Base-by-base conservation (phyloP, 164 flowering plant species). In the Sextonia rubra region DNA sequence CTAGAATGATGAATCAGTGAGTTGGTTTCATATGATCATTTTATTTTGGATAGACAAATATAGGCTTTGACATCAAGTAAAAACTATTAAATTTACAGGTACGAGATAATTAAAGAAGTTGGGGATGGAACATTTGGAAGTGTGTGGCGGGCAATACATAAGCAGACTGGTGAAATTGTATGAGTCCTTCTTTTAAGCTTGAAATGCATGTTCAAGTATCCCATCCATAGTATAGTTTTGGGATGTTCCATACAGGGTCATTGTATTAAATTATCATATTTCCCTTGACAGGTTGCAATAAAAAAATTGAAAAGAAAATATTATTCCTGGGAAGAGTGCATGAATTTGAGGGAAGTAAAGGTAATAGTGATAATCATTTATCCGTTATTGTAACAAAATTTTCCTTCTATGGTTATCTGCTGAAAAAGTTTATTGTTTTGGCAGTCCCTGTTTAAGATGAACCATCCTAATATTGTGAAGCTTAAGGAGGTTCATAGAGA, bases 101-200 rank as follows among this genome's bases (percentile, higher is more conserved):
- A 88, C 81, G 91, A 83, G 80, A 81, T 96, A 69, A 93, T 96
- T 64, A 93, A 91, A 83, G 99, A 91, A 83, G 99, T 93, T 82
- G 99, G 99, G 71, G 90, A 91, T 85, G 99, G 99, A 48, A 96
- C 97, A 3, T 96, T 93, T 87, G 99, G 98, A 60, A 87, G 82
- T 83, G 99, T 93, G 18, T 96, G 97, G 97, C 86, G 95, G 63
- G 99, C 98, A 72, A 82, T 93, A 64, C 86, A 89, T 86, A 89
- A 87, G 83, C 92, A 84, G 80, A 80, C 91, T 81, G 91, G 97
- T 76, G 97, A 96, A 91, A 88, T 93, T 82, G 99, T 96, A 84
- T 49, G 97, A 78, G 1, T 55, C 12, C 26, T 64, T 29, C 70
- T 27, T n/a, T n/a, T 9, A 22, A 25, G 24, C 17, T 68, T 68